Conservation (phyloP, 352 stramenopile genomes). For the Phytophthora idaei region DNA sequence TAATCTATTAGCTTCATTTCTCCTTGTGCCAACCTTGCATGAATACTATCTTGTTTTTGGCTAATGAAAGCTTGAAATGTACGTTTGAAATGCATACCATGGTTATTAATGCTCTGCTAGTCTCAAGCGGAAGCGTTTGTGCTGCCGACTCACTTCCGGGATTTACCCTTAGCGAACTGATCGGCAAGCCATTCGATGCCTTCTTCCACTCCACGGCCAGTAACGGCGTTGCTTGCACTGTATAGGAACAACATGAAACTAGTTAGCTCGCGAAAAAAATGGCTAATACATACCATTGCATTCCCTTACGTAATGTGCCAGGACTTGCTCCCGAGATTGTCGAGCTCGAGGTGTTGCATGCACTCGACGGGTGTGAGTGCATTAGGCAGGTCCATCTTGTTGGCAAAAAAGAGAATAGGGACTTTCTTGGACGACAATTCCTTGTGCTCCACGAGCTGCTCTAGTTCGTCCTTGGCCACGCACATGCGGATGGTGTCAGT, state of each 20-base stretch:
- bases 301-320: constrained; percentile 84
- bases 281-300: background rate
- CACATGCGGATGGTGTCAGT: constrained; percentile 89
- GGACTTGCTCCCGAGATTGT: constrained; percentile 78
- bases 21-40: background rate
- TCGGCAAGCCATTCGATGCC: constrained; percentile 84
- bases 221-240: constrained; percentile 85
- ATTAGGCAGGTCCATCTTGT: constrained; percentile 87
- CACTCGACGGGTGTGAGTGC: constrained; percentile 79
- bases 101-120: constrained; percentile 15
- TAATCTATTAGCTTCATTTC: constrained; percentile 19
- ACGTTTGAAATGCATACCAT: constrained; percentile 19
- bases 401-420: constrained; percentile 87
- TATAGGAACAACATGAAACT: constrained; percentile 4
- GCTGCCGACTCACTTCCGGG: constrained; percentile 45
- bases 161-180: constrained; percentile 70
- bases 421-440: constrained; percentile 72
- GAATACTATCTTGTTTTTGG: background rate
- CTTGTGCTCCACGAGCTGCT: constrained; percentile 85
- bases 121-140: constrained; percentile 5
- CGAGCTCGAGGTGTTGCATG: constrained; percentile 80
- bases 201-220: constrained; percentile 78
- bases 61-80: constrained; percentile 1
- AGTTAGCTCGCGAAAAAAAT: background rate
- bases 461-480: constrained; percentile 87